Evolutionary conservation across 2,329 filamentous ascomycete genomes (phyloP).

Genomic region (Calycina marina): DNA sequence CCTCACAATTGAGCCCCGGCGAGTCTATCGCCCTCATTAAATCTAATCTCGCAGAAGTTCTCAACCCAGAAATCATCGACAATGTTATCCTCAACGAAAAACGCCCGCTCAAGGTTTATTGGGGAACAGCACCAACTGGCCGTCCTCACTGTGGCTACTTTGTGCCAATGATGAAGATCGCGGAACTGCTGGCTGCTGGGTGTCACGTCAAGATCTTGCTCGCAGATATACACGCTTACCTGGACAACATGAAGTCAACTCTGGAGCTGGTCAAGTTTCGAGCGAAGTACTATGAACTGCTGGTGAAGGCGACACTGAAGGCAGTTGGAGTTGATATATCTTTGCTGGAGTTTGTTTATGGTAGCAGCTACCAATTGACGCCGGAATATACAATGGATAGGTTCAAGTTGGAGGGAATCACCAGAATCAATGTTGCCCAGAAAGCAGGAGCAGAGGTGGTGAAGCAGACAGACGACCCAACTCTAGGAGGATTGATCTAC

Average conservation of each 20-base stretch:
- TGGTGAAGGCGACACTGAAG: constrained; percentile 49
- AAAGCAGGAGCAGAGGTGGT: constrained; percentile 89
- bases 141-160: constrained; percentile 82
- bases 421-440: constrained; percentile 39
- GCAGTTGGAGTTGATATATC: constrained; percentile 53
- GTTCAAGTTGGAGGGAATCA: constrained; percentile 46
- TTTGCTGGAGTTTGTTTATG: constrained; percentile 70
- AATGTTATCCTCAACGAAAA: constrained; percentile 54
- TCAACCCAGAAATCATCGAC: constrained; percentile 75
- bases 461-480: constrained; percentile 72
- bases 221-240: constrained; percentile 67
- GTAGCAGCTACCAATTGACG: constrained; percentile 66
- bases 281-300: constrained; percentile 67
- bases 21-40: constrained; percentile 64
- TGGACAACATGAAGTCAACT: constrained; percentile 75
- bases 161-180: constrained; percentile 68
- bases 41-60: constrained; percentile 66
- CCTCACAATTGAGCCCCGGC: constrained; percentile 25
- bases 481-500: constrained; percentile 63
- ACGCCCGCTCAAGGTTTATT: constrained; percentile 66
- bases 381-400: constrained; percentile 76
- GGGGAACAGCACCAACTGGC: constrained; percentile 53
- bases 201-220: constrained; percentile 65
- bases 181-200: constrained; percentile 70
- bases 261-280: constrained; percentile 75